These are phyloP conservation scores for Talaromyces liani DNA, from an alignment of 495 filamentous ascomycete species.

Conservation along the genomic window DNA sequence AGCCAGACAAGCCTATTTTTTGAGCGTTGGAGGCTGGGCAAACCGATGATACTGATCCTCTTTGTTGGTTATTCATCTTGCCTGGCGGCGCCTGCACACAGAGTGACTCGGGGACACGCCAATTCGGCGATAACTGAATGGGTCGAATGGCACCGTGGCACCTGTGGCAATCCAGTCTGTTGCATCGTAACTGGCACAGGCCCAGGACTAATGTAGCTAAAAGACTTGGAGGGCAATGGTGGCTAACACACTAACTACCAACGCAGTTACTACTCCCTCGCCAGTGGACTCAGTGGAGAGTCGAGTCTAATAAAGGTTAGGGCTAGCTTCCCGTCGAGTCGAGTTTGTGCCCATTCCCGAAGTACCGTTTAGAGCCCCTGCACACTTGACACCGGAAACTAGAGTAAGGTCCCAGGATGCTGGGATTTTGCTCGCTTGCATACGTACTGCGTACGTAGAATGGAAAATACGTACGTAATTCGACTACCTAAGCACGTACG, in stretches of 20 bases:
- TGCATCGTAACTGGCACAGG: background rate
- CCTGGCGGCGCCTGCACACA: too few species aligned
- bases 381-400: background rate
- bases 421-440: background rate
- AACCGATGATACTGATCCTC: background rate
- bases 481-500: background rate
- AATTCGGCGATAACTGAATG: background rate
- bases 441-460: background rate
- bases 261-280: background rate
- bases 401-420: background rate
- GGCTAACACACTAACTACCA: background rate
- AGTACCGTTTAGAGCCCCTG: constrained; percentile 1
- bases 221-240: background rate
- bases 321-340: background rate
- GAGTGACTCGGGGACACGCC: background rate
- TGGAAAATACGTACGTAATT: background rate
- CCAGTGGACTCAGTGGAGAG: background rate
- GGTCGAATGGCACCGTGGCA: background rate
- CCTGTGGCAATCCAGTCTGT: background rate
- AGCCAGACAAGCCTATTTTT: background rate
- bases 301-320: background rate
- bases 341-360: background rate
- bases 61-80: background rate
- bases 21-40: background rate
- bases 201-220: background rate